Conservation (phyloP, 2,329 filamentous ascomycete species). For the Coleophoma cylindrospora region DNA sequence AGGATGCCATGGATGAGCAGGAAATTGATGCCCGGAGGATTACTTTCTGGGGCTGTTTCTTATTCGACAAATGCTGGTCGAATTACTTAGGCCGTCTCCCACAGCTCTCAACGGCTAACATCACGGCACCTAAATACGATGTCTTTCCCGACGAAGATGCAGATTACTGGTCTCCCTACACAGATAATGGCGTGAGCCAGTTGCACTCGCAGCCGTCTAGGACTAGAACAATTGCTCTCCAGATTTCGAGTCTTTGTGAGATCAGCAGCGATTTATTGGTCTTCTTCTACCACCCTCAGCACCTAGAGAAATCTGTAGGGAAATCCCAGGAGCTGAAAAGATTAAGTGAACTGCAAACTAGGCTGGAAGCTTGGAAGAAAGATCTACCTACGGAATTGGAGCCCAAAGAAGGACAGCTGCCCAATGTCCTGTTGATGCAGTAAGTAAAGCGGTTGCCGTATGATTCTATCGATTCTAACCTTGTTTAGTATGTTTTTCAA, state of each 20-base stretch:
- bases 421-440: conserved; percentile 78
- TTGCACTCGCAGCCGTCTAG: conserved; percentile 73
- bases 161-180: conserved; percentile 82
- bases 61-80: conserved; percentile 99
- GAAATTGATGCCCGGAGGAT: conserved; percentile 86
- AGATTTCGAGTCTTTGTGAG: conserved; percentile 80
- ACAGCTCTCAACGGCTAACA: conserved; percentile 73
- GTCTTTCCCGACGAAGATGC: conserved; percentile 87
- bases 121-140: conserved; percentile 83
- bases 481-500: conserved; percentile 88
- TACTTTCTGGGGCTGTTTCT: conserved; percentile 95
- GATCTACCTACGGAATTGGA: conserved; percentile 82
- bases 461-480: conserved; percentile 17
- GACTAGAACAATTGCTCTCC: conserved; percentile 75
- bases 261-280: conserved; percentile 88
- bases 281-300: conserved; percentile 84
- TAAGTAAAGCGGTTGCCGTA: conserved; percentile 45
- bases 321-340: conserved; percentile 87
- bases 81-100: conserved; percentile 92
- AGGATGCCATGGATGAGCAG: conserved; percentile 62
- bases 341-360: conserved; percentile 83
- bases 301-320: conserved; percentile 57
- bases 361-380: conserved; percentile 84
- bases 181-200: conserved; percentile 72
- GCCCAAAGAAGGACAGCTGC: conserved; percentile 81